Evolutionary conservation across 805 yeast genomes (phyloP).

Genomic region (Candida awuae): DNA sequence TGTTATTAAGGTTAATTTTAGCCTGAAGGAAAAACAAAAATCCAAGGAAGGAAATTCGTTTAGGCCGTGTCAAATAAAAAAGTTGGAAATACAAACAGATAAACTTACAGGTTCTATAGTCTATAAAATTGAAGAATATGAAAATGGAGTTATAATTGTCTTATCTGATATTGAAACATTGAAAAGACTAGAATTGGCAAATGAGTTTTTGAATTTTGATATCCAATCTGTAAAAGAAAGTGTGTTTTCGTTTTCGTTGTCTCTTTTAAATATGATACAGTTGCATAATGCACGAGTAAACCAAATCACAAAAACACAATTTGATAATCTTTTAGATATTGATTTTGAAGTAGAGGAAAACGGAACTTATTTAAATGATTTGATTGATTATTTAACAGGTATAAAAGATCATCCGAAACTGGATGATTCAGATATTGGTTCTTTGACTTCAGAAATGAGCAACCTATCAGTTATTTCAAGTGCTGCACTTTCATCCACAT

Average conservation of each 20-base stretch:
- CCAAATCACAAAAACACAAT: not conserved
- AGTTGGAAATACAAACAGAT: not conserved
- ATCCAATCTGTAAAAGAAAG: not conserved
- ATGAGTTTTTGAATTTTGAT: conserved; percentile 2
- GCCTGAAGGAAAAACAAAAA: not conserved
- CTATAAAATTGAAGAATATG: not conserved
- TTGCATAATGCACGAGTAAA: not conserved
- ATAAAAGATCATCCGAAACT: not conserved
- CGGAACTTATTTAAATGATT: too few species aligned
- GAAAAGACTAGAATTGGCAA: conserved; percentile 1
- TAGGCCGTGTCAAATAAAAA: conserved; percentile 1
- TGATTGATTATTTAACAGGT: not conserved
- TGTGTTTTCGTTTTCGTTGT: not conserved
- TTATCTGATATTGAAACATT: conserved; percentile 4
- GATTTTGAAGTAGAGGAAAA: too few species aligned
- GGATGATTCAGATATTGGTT: not conserved
- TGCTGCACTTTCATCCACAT: too few species aligned
- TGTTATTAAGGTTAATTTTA: not conserved
- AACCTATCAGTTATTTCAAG: too few species aligned
- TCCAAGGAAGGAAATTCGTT: not conserved
- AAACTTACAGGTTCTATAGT: conserved; percentile 1
- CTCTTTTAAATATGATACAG: not conserved
- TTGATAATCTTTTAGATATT: not conserved
- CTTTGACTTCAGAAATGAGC: not conserved
- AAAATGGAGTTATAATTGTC: not conserved